Evolutionary conservation across 2,329 filamentous ascomycete genomes (phyloP), one percentile per base, ranked within the genome.

Genomic region (Penicillium paneum): DNA sequence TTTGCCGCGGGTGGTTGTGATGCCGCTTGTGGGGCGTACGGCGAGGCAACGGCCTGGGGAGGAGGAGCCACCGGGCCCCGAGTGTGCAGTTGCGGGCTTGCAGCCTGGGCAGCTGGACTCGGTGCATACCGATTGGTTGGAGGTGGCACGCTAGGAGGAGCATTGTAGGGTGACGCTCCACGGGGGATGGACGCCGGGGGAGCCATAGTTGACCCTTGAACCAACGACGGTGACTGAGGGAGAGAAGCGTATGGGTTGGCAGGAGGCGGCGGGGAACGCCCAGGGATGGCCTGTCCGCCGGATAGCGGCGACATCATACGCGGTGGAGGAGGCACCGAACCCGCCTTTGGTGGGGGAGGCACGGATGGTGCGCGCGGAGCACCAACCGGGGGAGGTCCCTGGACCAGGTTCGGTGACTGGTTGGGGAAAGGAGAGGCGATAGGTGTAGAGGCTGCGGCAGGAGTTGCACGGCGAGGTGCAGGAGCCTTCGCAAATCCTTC

Each of bases 121-220:
- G 89, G 88, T 13, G 89, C 86, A 71, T 95, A 95, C 66, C 90
- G 81, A 76, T 85, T 90, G 10, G 85, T 82, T 6, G 87, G 83
- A n/a, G 89, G 86, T 5, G 84, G 78, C 17, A 79, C 81, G 29
- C 86, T 78, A 7, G 90, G 89, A 50, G 92, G 89, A 35, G 88
- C 84, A 66, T 92, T 91, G 73, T 96, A 97, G 6, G 92, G 92
- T 26, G 92, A 96, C 5, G 88, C 82, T 28, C 88, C 91, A 60
- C 91, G 86, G 21, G 86, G 82, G 48, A 90, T 66, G 7, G 67
- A 68, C 17, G 67, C 81, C 19, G 84, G 82, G 39, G 85, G 80
- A 15, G 63, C 71, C 62, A 75, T 72, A n/a, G 64, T 65, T 64
- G 71, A 61, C 67, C 52, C 52, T 28, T 49, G 40, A 31, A 62